These are phyloP conservation scores for Musa schizocarpa DNA, from an alignment of 176 grass and related monocot species.

Conservation along the genomic window DNA sequence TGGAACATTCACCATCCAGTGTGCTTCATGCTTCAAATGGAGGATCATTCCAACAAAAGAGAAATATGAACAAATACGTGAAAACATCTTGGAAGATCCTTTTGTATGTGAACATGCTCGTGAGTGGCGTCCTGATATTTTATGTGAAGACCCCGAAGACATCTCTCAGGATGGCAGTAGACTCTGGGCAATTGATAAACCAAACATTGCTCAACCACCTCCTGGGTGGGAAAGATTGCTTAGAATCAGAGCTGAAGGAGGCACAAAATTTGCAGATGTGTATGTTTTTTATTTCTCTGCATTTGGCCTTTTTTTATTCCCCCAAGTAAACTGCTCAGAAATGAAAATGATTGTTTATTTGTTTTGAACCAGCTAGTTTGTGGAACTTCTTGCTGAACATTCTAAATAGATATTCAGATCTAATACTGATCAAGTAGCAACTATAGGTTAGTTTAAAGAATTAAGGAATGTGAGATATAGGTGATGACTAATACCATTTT, in stretches of 20 bases:
- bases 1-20: conserved; percentile 51
- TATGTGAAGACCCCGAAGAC: conserved; percentile 45
- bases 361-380: not conserved
- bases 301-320: not conserved
- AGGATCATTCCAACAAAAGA: conserved; percentile 53
- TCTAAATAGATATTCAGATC: too few relatives aligned
- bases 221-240: conserved; percentile 60
- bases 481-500: too few relatives aligned
- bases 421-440: too few relatives aligned
- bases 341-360: too few relatives aligned
- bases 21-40: conserved; percentile 70
- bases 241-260: conserved; percentile 46
- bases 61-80: conserved; percentile 69
- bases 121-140: conserved; percentile 54
- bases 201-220: conserved; percentile 42
- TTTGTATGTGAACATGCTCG: conserved; percentile 46
- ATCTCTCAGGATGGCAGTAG: conserved; percentile 48
- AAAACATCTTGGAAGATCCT: conserved; percentile 26
- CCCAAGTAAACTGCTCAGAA: not conserved
- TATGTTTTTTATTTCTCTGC: conserved; percentile 20
- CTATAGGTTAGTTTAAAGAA: too few relatives aligned
- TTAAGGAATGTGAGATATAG: too few relatives aligned
- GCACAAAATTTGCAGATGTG: conserved; percentile 66
- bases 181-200: conserved; percentile 74
- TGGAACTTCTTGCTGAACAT: not conserved